Evolutionary conservation across 169 alveolate genomes (phyloP).

Genomic region (Plasmodium fragile): DNA sequence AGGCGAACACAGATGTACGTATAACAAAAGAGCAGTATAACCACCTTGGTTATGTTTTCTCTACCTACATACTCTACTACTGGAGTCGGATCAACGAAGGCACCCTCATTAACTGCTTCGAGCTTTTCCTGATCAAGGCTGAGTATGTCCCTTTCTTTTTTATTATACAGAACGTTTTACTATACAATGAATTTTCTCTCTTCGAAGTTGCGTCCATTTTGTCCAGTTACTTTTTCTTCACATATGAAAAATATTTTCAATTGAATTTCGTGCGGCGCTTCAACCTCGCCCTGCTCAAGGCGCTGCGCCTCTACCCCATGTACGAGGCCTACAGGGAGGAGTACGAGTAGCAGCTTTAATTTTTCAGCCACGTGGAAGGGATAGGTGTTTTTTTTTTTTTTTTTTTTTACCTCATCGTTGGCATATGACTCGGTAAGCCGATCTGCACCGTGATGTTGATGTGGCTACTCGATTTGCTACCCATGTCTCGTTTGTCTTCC

Average conservation of each 20-base stretch:
- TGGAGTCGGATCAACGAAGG: conserved; percentile 88
- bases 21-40: conserved; percentile 50
- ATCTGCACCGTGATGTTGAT: neutral
- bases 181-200: conserved; percentile 78
- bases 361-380: neutral
- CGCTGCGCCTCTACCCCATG: conserved; percentile 20
- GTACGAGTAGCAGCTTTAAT: conserved; percentile 30
- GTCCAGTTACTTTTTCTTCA: conserved; percentile 60
- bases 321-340: conserved; percentile 61
- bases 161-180: conserved; percentile 80
- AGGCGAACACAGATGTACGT: neutral
- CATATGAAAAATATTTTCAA: conserved; percentile 36
- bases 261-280: conserved; percentile 15
- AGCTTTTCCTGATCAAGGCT: conserved; percentile 82
- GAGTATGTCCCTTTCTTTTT: conserved; percentile 82
- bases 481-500: neutral
- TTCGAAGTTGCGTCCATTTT: conserved; percentile 77
- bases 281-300: conserved; percentile 1
- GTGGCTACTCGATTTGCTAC: neutral
- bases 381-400: no score
- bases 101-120: conserved; percentile 81
- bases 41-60: conserved; percentile 81
- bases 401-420: no score
- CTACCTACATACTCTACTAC: conserved; percentile 82
- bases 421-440: neutral